A percentile compares a stretch with the other conserved stretches of the same genome.
Evolutionary conservation across 2,329 filamentous ascomycete genomes (phyloP).

Genomic region (Aureobasidium sp.): DNA sequence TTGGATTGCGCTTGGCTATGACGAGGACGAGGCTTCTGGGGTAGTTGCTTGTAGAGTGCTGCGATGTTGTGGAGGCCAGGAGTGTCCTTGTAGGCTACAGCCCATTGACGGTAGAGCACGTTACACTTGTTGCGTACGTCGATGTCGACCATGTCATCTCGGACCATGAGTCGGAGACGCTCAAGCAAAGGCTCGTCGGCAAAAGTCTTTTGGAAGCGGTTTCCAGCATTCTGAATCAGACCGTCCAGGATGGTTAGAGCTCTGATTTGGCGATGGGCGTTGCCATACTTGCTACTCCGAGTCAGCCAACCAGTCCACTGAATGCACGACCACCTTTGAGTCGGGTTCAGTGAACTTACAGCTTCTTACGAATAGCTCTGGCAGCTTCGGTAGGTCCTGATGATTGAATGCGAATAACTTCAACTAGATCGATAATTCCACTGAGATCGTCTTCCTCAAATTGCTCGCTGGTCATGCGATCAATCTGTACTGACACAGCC

Average conservation of each 20-base stretch:
- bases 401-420: conserved; percentile 83
- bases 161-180: conserved; percentile 78
- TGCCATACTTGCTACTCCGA: conserved; percentile 81
- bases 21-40: conserved; percentile 54
- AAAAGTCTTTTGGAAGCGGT: conserved; percentile 78
- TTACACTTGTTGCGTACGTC: conserved; percentile 85
- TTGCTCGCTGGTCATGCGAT: conserved; percentile 80
- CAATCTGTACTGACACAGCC: conserved; percentile 86
- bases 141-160: conserved; percentile 74
- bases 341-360: conserved; percentile 45
- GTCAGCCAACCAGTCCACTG: neutral
- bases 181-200: conserved; percentile 88
- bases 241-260: conserved; percentile 85
- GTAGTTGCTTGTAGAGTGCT: conserved; percentile 65
- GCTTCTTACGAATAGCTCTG: conserved; percentile 88
- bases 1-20: conserved; percentile 58
- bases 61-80: conserved; percentile 74
- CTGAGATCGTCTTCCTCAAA: conserved; percentile 87
- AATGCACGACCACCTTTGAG: neutral
- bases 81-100: conserved; percentile 69
- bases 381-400: conserved; percentile 85
- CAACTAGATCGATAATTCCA: conserved; percentile 88
- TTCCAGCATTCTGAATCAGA: conserved; percentile 87
- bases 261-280: conserved; percentile 82
- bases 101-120: conserved; percentile 80